Evolutionary conservation across 1,284 basidiomycete species (phyloP), one percentile per base, ranked within the genome.

Genomic region (Cystobasidiaceae sp.): DNA sequence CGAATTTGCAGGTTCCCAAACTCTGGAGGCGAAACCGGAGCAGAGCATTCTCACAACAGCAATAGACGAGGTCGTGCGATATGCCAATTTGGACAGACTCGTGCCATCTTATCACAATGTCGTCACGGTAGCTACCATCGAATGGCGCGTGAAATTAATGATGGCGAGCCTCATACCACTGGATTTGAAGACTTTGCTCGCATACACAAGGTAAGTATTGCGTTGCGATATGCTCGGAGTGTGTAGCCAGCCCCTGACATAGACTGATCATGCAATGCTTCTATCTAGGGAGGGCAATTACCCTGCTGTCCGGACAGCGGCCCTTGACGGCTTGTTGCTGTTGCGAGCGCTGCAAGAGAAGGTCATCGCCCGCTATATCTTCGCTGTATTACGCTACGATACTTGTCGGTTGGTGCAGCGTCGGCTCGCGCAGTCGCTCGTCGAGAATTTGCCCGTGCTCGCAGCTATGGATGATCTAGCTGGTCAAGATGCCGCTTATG

Each of bases 41-140:
- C 50, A 68, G 30, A 82, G 11, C 80, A 28, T 63, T 19, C 43
- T 91, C 60, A 84, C 86, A 68, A 84, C 86, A 68, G 88, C 88
- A 0, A 75, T 86, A 25, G 82, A 84, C 17, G 90, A 91, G 74
- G 85, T 97, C 41, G 90, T 94, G 74, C 83, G 94, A 34, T 93
- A 93, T 75, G 86, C 92, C 67, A 91, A 87, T 70, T 90, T 97
- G 83, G 96, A 99, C 77, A 83, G 92, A 63, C 81, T 98, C 17
- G 93, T 98, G 61, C 91, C 96, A 2, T 96, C 93, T 3, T 87
- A 86, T 67, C 92, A 97, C 74, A 98, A 98, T 74, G 85, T 93
- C 25, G 87, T 98, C 41, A 93, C 93, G 0, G 82, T 92, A 59
- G 91, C 94, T 30, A 86, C 86, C 3, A 79, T 97, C 55, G 65